Evolutionary conservation across 306 rosid genomes (phyloP).

Genomic region (Rosa rugosa): DNA sequence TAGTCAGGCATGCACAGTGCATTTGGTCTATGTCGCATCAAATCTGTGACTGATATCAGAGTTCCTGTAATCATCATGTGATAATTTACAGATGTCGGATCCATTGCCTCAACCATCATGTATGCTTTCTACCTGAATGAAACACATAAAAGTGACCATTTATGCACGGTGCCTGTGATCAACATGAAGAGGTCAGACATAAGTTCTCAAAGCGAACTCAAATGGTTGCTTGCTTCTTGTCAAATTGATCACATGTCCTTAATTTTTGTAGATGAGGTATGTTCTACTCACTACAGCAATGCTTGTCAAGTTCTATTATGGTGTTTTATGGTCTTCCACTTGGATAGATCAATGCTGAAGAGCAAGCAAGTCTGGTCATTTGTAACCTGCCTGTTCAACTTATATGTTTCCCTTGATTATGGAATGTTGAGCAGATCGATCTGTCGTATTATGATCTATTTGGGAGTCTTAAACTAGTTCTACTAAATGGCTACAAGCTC

Average conservation of each 20-base stretch:
- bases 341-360: background rate
- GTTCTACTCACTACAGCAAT: conserved; percentile 20
- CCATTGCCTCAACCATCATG: conserved; percentile 66
- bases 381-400: conserved; percentile 4
- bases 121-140: conserved; percentile 71
- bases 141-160: conserved; percentile 44
- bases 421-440: conserved; percentile 64
- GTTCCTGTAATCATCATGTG: background rate
- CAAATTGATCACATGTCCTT: conserved; percentile 68
- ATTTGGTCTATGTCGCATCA: background rate
- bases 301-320: background rate
- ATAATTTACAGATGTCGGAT: conserved; percentile 64
- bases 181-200: conserved; percentile 68
- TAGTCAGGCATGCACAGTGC: background rate
- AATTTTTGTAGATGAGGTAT: conserved; percentile 76
- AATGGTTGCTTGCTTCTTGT: conserved; percentile 85
- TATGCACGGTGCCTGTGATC: conserved; percentile 75
- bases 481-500: conserved; percentile 58
- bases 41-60: background rate
- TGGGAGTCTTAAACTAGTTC: conserved; percentile 80
- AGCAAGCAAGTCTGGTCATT: background rate
- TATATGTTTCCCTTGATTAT: conserved; percentile 11
- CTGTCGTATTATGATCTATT: conserved; percentile 72
- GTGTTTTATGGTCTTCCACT: background rate
- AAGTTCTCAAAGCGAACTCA: conserved; percentile 62